Evolutionary conservation across 1,139 yeast genomes (phyloP).

Genomic region (Magnusiomyces suaveolens): DNA sequence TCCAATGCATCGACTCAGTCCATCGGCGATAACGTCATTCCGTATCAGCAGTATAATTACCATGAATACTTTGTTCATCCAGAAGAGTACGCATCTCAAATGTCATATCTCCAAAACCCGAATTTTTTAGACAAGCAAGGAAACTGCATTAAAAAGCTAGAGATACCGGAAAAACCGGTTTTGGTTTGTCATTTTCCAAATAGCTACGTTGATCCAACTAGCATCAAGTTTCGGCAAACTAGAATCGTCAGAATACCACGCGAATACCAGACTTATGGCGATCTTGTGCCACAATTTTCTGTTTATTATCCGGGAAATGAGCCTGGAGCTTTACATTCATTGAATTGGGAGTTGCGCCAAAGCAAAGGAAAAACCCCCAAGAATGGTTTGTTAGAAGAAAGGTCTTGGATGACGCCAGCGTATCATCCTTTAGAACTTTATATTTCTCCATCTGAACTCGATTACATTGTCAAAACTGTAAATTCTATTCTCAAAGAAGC

Average conservation of each 20-base stretch:
- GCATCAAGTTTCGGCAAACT: conserved; percentile 34
- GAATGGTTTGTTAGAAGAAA: conserved; percentile 26
- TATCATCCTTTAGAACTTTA: conserved; percentile 39
- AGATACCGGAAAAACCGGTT: neutral
- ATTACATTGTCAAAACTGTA: conserved; percentile 37
- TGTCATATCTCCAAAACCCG: conserved; percentile 17
- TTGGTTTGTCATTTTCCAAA: conserved; percentile 60
- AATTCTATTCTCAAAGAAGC: conserved; percentile 40
- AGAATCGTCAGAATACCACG: conserved; percentile 56
- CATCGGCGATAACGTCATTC: neutral
- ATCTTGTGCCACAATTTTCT: conserved; percentile 49
- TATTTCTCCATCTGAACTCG: conserved; percentile 35
- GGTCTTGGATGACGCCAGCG: conserved; percentile 40
- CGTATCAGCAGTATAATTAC: conserved; percentile 19
- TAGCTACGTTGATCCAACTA: conserved; percentile 33
- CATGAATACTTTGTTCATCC: conserved; percentile 21
- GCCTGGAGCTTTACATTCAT: conserved; percentile 44
- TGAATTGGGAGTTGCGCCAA: conserved; percentile 17
- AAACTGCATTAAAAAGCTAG: neutral
- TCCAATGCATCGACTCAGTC: neutral
- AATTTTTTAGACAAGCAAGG: neutral
- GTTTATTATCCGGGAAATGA: conserved; percentile 51
- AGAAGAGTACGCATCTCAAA: conserved; percentile 4
- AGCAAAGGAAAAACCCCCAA: neutral
- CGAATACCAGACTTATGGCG: conserved; percentile 36